Conservation (phyloP, 2,329 filamentous ascomycete species). For the Calonectria honghensis region DNA sequence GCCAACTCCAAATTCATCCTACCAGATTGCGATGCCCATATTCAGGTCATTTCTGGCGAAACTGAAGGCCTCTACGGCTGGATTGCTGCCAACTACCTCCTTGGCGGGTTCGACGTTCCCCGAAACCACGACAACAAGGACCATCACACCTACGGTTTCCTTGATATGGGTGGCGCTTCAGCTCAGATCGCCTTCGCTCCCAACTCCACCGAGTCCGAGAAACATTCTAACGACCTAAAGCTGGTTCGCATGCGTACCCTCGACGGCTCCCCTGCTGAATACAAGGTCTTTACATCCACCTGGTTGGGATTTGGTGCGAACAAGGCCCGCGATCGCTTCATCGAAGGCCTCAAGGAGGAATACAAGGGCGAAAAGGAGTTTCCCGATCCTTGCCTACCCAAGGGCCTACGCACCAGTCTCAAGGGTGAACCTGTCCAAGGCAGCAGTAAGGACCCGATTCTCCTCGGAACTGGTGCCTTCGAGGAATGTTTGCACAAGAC, state of each 20-base stretch:
- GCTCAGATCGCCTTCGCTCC: constrained; percentile 98
- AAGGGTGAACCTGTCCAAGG: constrained; percentile 75
- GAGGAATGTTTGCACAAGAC: constrained; percentile 88
- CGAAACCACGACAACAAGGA: constrained; percentile 85
- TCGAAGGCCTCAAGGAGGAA: constrained; percentile 83
- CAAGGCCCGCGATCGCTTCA: constrained; percentile 88
- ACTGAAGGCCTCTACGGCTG: constrained; percentile 98
- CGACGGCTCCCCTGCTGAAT: constrained; percentile 85
- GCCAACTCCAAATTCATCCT: constrained; percentile 86
- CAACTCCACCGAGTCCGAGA: constrained; percentile 91
- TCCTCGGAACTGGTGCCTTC: constrained; percentile 91
- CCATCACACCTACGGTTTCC: constrained; percentile 96
- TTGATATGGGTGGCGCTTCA: constrained; percentile 98
- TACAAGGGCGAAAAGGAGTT: constrained; percentile 79
- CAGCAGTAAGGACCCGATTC: constrained; percentile 66
- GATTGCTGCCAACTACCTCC: constrained; percentile 96
- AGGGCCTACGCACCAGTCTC: constrained; percentile 82
- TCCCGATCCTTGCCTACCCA: constrained; percentile 93
- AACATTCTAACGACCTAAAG: constrained; percentile 92
- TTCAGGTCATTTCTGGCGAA: constrained; percentile 96
- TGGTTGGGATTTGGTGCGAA: constrained; percentile 99
- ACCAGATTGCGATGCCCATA: constrained; percentile 91
- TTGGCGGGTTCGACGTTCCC: constrained; percentile 91
- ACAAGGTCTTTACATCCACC: constrained; percentile 94
- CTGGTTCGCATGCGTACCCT: constrained; percentile 89